phyloP scores from a whole-genome alignment of 768 basidiomycete genomes.

The Termitomyces bulborhizus region DNA sequence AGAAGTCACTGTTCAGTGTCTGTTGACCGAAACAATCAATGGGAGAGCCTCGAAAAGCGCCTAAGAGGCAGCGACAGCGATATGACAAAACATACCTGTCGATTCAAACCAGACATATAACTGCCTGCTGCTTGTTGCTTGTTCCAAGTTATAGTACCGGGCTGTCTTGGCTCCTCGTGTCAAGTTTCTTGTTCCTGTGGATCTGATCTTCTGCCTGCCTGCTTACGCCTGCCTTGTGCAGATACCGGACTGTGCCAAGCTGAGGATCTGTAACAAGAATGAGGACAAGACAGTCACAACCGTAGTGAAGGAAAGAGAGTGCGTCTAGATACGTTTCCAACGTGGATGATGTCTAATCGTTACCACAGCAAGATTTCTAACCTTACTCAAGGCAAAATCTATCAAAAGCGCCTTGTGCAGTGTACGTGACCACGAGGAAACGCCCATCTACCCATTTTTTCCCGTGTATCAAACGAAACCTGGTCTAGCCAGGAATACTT shows the following conservation, averaged over 20 bases:
- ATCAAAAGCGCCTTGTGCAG: neutral
- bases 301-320: neutral
- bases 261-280: neutral
- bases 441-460: neutral
- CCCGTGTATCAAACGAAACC: neutral
- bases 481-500: neutral
- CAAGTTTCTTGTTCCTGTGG: neutral
- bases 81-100: neutral
- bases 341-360: neutral
- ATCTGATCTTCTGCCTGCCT: neutral
- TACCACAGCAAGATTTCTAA: neutral
- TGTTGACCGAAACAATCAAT: neutral
- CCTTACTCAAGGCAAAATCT: neutral
- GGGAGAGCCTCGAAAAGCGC: neutral
- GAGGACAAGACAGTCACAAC: neutral
- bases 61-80: neutral
- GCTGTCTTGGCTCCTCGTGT: neutral
- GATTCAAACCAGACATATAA: neutral
- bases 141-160: neutral
- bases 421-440: neutral
- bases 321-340: neutral
- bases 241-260: neutral
- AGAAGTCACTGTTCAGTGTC: slow-evolving; percentile 1
- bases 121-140: neutral
- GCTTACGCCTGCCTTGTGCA: neutral